phyloP scores from a whole-genome alignment of 2,329 filamentous ascomycete species.

The Amauroascus niger region DNA sequence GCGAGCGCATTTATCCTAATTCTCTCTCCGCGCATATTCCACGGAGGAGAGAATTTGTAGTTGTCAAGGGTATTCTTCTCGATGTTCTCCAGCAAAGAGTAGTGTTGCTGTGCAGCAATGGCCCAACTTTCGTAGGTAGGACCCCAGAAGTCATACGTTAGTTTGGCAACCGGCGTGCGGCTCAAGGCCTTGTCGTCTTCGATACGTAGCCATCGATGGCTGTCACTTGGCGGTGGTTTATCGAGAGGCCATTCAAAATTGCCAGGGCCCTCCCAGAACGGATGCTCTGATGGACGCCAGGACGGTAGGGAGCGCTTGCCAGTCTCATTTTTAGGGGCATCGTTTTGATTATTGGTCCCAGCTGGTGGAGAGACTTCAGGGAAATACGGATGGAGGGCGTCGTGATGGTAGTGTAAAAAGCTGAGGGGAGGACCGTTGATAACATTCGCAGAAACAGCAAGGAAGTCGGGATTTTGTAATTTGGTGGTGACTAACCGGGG shows the following conservation, averaged over 20 bases:
- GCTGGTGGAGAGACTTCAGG: neutral
- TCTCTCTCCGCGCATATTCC: constrained; percentile 10
- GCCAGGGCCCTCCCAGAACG: constrained; percentile 10
- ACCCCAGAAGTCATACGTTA: constrained; percentile 9
- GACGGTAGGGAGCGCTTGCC: neutral
- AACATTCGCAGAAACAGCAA: constrained; percentile 10
- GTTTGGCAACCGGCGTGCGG: constrained; percentile 5
- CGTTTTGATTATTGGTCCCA: neutral
- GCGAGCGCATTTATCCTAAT: constrained; percentile 10
- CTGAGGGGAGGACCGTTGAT: constrained; percentile 9
- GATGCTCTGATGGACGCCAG: constrained; percentile 13
- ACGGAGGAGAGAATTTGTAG: constrained; percentile 9
- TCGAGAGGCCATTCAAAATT: constrained; percentile 10
- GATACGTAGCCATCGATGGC: constrained; percentile 9
- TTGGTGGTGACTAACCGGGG: constrained; percentile 6
- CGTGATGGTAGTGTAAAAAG: constrained; percentile 11
- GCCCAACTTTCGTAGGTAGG: constrained; percentile 9
- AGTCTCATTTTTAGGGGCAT: neutral
- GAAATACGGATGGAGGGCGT: constrained; percentile 9
- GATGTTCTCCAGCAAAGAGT: constrained; percentile 9
- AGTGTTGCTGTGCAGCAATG: constrained; percentile 11
- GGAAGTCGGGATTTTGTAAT: constrained; percentile 1
- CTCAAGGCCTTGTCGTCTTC: constrained; percentile 6
- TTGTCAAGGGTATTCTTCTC: constrained; percentile 9
- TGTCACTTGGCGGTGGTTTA: constrained; percentile 4